Evolutionary conservation across 805 yeast genomes (phyloP).

Genomic region (Diddensiella transvaalensis): DNA sequence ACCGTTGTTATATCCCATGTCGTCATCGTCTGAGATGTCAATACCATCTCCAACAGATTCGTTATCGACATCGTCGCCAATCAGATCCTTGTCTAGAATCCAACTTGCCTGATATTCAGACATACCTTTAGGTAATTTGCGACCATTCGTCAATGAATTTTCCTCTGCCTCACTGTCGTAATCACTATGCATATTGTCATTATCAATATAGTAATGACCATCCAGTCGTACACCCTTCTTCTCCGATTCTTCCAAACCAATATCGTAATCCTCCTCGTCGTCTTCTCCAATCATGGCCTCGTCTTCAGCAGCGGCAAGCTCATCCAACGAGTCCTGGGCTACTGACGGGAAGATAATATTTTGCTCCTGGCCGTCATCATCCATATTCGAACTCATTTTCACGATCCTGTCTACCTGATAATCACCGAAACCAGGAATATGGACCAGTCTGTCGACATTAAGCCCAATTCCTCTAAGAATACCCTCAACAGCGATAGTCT

Average conservation of each 20-base stretch:
- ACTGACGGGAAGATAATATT: slow-evolving; percentile 30
- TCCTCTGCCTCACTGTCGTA: slow-evolving; percentile 30
- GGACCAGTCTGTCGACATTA: slow-evolving; percentile 71
- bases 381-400: slow-evolving; percentile 18
- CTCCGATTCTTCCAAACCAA: slow-evolving; percentile 20
- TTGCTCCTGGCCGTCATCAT: slow-evolving; percentile 29
- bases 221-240: slow-evolving; percentile 52
- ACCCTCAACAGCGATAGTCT: slow-evolving; percentile 65
- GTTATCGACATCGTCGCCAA: slow-evolving; percentile 38
- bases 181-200: slow-evolving; percentile 21
- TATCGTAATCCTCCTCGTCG: slow-evolving; percentile 31
- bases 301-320: slow-evolving; percentile 25
- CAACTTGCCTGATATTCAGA: slow-evolving; percentile 76
- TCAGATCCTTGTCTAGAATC: slow-evolving; percentile 49
- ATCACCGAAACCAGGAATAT: slow-evolving; percentile 88
- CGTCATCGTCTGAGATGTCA: slow-evolving; percentile 31
- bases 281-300: slow-evolving; percentile 27
- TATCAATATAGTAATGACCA: slow-evolving; percentile 49
- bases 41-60: no score
- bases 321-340: slow-evolving; percentile 30
- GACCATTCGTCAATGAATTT: slow-evolving; percentile 27
- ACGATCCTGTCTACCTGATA: slow-evolving; percentile 64
- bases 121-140: slow-evolving; percentile 61
- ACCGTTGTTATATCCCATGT: slow-evolving; percentile 22
- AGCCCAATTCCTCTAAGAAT: slow-evolving; percentile 82